These are phyloP conservation scores for Eucalyptus fibrosa DNA, from an alignment of 345 rosid species.

Conservation along the genomic window DNA sequence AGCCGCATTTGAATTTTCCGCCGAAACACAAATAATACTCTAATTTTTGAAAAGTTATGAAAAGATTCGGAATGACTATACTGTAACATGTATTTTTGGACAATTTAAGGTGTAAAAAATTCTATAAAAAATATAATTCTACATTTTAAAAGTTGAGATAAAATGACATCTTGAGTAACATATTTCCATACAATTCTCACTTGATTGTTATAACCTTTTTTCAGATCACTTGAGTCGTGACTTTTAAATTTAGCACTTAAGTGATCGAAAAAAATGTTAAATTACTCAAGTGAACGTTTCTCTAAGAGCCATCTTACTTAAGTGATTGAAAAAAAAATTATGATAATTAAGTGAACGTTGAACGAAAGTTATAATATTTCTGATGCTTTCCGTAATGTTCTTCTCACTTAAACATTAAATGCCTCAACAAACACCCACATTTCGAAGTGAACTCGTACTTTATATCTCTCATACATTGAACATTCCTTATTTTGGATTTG, in stretches of 20 bases:
- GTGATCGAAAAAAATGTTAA: background rate
- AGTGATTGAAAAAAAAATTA: background rate
- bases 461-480: background rate
- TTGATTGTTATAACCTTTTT: background rate
- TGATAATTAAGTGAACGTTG: background rate
- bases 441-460: background rate
- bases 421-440: background rate
- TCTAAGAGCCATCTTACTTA: background rate
- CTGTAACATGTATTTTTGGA: background rate
- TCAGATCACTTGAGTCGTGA: background rate
- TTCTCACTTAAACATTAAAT: too few relatives aligned
- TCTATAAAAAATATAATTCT: too few relatives aligned
- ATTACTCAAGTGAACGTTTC: background rate
- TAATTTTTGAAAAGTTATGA: background rate
- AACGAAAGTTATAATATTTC: too few relatives aligned
- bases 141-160: accelerated
- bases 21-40: background rate
- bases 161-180: background rate
- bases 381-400: background rate
- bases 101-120: background rate
- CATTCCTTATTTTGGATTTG: background rate
- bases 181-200: background rate
- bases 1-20: background rate
- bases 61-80: background rate
- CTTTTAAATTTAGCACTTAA: background rate